Base-by-base conservation (phyloP, 345 rosid species). In the Turnera subulata region DNA sequence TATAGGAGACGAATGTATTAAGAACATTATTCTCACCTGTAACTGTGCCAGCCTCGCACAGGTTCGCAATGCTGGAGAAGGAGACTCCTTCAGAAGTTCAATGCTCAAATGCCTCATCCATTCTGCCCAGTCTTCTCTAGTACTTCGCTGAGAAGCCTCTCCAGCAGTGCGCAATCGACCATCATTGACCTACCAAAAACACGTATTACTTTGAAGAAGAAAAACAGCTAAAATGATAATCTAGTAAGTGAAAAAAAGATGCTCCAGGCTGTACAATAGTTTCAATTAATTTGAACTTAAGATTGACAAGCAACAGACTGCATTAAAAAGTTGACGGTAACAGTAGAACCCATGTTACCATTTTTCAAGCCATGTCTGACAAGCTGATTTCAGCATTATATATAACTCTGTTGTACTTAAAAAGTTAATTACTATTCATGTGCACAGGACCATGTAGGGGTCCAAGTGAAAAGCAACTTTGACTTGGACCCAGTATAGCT, bases 61-160 rank as follows among this genome's bases (percentile, higher is more conserved):
- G 39, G 97, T 85, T 79, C 93, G 79, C 68, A 93, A 75, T 56
- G 99, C 99, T 42, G 99, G 97, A 77, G 91, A 89, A 63, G 99
- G 99, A 69, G 99, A 93, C 79, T 89, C 91, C 78, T 89, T 93
- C 26, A 93, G 77, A 62, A 89, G 86, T 73, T 93, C 97, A 76
- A 93, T 93, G 77, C 99, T 93, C 69, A 89, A 89, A 82, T 93
- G 99, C 78, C 99, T 79, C 99, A 93, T 93, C 99, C 99, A 93
- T 68, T 93, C 99, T 53, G 94, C 94, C 99, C 99, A 93, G 63
- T 93, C 99, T 82, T 93, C 99, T 77, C 82, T 89, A 45, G 99
- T 93, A 66, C 97, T 89, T 55, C 99, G 96, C 55, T 93, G 97
- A 71, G 99, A 93, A 75, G 99, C 99, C 73, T 93, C 99, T 56